Evolutionary conservation across 805 yeast genomes (phyloP), one percentile per base, ranked within the genome.

Genomic region (Lipomyces yamanashiensis): DNA sequence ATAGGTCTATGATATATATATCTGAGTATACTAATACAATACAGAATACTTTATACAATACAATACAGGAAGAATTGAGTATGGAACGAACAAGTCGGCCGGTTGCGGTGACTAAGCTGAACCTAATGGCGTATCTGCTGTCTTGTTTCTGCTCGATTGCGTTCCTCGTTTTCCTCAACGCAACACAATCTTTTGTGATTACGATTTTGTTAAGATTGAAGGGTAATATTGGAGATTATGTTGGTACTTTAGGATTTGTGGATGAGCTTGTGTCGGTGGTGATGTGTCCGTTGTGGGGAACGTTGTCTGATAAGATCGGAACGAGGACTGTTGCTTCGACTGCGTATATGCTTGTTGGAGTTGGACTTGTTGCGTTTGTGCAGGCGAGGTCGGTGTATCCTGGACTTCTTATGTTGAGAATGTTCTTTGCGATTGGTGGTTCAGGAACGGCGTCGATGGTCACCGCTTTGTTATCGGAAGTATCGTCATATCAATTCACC

Each of bases 361-460:
- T 78, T 2, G 76, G 85, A 39, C 72, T 87, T 21, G 66, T 79
- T 45, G 76, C 85, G 0, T 86, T 83, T 69, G 86, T 87, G 1
- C 69, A 81, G 9, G 82, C 79, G 2, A 71, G 70, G 53, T 66
- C 74, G 7, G 80, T 84, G 1, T 80, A 80, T 43, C 87, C 89
- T 2, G 80, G 78, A 44, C 75, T 86, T 69, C 74, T 84, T 44
- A 36, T 86, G 7, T 76, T 81, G 68, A 78, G 93, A 64, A 70
- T 81, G 49, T 45, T 86, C 1, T 88, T 88, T 73, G 85, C 92
- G 2, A 63, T 82, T 10, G 92, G 92, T 2, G 86, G 86, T 9
- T 74, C 80, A 10, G 79, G 79, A 1, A 77, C 68, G 33, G 84
- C 83, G 73, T 80, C 86, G 33, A 84, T 85, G 85, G 77, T 85